Evolutionary conservation across 1,284 basidiomycete genomes (phyloP), one percentile per base, ranked within the genome.

Genomic region (Apiotrichum gracile): DNA sequence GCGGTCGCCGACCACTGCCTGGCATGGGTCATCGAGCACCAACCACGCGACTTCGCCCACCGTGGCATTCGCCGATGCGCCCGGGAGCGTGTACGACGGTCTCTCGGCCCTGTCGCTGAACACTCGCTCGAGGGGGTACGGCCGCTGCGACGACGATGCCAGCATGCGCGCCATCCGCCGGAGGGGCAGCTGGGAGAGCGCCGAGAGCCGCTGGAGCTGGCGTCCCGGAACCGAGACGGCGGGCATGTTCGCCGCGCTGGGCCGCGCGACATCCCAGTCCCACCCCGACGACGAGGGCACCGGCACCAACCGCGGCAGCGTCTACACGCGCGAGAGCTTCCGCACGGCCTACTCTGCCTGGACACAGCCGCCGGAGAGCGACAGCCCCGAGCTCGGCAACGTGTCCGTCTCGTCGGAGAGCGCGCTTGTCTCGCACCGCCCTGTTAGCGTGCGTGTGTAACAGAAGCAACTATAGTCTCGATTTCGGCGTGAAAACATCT

Each of bases 151-250:
- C 37, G 57, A 60, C 31, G 59, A 61, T 41, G 59, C 61, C 24
- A 49, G 44, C 16, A 62, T 64, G 45, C 57, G 64, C n/a, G 67
- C 65, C 1, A 38, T 69, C 33, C 54, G 67, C 24, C 56, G 67
- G 35, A 45, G 62, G 22, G 65, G 65, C 8, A 61, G 57, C 39
- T 67, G 67, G 61, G 67, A 67, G 55, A 69, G 66, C 45, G 65
- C 68, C 26, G 71, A 73, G 53, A 67, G 61, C 26, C 58, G 69
- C 13, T 73, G 66, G 64, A 60, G 56, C 31, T 67, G 68, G 66
- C 57, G 61, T 16, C 60, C 61, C 2, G 49, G 49, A 3, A 35
- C 41, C 25, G 49, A 50, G 31, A 27, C 40, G 2, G 41, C 34
- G 16, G 17, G 26, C 26, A 24, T 53, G 34, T 51, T 53, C 22